Evolutionary conservation across 306 rosid species (phyloP).

Genomic region (Cicer bijugum): DNA sequence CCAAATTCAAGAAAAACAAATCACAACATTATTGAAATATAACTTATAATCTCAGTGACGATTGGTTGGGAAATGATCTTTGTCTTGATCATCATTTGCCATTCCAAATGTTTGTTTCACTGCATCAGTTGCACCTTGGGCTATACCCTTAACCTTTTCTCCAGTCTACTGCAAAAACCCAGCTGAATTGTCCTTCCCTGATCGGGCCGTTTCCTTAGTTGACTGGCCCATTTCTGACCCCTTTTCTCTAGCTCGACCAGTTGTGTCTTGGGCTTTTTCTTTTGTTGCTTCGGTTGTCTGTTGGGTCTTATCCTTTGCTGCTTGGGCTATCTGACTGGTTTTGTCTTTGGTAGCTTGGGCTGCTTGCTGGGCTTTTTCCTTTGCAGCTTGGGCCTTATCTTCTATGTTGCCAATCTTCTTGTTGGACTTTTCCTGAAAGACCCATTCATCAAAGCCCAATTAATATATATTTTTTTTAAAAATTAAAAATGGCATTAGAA

Average conservation of each 20-base stretch:
- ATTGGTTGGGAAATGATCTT: not conserved
- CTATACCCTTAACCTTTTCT: conserved; percentile 61
- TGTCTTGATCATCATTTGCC: conserved; percentile 40
- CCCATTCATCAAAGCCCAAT: not conserved
- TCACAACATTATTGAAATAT: not conserved
- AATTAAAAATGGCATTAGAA: too few relatives aligned
- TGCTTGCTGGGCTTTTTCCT: too few relatives aligned
- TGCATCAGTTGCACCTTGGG: conserved; percentile 54
- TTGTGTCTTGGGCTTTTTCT: conserved; percentile 44
- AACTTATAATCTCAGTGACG: not conserved
- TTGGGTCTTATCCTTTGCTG: not conserved
- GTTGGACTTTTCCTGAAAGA: conserved; percentile 52
- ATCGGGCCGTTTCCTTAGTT: conserved; percentile 42
- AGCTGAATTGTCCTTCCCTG: conserved; percentile 45
- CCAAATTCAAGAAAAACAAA: too few relatives aligned
- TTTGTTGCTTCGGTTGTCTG: conserved; percentile 43
- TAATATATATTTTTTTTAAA: too few relatives aligned
- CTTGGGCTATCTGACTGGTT: too few relatives aligned
- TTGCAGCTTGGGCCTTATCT: conserved; percentile 43
- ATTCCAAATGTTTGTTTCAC: conserved; percentile 66
- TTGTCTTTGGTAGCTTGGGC: too few relatives aligned
- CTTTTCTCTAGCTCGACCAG: conserved; percentile 36
- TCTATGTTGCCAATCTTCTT: conserved; percentile 50
- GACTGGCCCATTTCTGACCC: conserved; percentile 47
- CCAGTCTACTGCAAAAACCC: conserved; percentile 63